Base-by-base conservation (phyloP, 345 rosid species). In the Melaleuca alternifolia region DNA sequence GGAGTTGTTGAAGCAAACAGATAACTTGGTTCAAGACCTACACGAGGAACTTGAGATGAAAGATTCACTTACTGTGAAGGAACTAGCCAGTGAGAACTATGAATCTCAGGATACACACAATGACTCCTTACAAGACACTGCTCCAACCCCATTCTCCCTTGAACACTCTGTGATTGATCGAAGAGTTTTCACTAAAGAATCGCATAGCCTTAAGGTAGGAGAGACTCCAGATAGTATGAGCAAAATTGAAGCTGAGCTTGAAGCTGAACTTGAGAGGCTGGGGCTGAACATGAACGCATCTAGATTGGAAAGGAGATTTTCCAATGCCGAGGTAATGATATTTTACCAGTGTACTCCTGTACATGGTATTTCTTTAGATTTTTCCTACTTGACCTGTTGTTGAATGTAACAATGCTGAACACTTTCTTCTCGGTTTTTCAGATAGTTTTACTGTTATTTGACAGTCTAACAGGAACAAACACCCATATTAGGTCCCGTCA, bases 221-320 rank as follows among this genome's bases (percentile, higher is more conserved):
- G 92, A 91, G 86, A 84, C 77, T 85, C 84, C 89, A 26, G 95
- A 93, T 83, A 90, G 93, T 86, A 92, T 92, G 92, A 93, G 98
- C 86, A 92, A 92, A 87, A 96, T 96, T 87, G 99, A 96, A 92
- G 98, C 98, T 33, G 99, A 96, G 91, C 96, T 97, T 90, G 97
- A 95, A 94, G 98, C 98, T 89, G 99, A 96, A 92, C 97, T 96
- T 44, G 94, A 94, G 91, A 95, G 94, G 92, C 91, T 97, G 95
- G 98, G 96, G 30, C 92, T 95, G 54, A 92, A 93, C 90, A 91
- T 96, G 87, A 90, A 89, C 83, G 59, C 88, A 26, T 87, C 96
- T 84, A 90, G 88, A 87, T 54, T 86, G 82, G 96, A 90, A 86
- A 87, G 89, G 85, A 88, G 87, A 88, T 88, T 90, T 81, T 89